A percentile compares a stretch with the other conserved stretches of the same genome.
Evolutionary conservation across 345 rosid species (phyloP).

Genomic region (Eucalyptus sp.): DNA sequence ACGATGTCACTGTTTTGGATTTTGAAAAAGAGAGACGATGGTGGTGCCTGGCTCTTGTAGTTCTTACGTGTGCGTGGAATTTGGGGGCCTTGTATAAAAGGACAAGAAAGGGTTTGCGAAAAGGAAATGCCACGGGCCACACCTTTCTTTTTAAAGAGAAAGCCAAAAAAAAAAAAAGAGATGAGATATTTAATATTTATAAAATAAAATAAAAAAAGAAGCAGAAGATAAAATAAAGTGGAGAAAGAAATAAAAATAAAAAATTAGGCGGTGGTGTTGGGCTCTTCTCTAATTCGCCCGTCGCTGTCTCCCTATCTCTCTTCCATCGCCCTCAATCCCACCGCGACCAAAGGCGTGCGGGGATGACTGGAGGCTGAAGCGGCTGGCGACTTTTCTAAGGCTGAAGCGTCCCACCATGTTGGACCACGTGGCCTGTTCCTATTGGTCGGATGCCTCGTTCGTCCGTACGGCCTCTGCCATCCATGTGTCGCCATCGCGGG

Average conservation of each 20-base stretch:
- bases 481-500: neutral
- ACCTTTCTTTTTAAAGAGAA: neutral
- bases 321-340: neutral
- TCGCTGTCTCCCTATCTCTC: neutral
- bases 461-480: neutral
- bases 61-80: neutral
- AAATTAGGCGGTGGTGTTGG: neutral
- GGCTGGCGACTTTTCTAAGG: neutral
- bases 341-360: neutral
- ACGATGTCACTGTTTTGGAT: neutral
- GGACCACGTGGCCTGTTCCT: neutral
- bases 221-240: neutral
- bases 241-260: neutral
- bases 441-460: neutral
- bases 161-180: fast-evolving
- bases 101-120: neutral
- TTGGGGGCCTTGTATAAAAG: neutral
- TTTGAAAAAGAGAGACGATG: neutral
- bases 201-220: neutral
- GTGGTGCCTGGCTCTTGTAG: neutral
- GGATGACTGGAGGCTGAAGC: neutral
- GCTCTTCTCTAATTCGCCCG: neutral
- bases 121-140: neutral
- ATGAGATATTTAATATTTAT: neutral
- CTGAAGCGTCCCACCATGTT: neutral